Conservation (phyloP, 768 basidiomycete species). For the Leccinum incarnatum region DNA sequence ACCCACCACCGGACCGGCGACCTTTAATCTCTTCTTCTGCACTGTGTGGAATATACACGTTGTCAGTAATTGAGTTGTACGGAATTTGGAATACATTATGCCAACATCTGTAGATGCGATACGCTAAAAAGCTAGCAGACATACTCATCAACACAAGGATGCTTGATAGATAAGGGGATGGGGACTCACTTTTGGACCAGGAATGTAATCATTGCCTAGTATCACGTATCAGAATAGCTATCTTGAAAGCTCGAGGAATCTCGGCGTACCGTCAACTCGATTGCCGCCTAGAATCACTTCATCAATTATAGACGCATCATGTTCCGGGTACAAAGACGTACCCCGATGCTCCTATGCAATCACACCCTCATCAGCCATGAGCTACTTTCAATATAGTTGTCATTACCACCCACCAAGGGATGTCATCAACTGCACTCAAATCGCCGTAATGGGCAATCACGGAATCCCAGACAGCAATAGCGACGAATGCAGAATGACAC, state of each 20-base stretch:
- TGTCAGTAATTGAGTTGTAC: neutral
- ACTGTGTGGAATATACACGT: constrained; percentile 2
- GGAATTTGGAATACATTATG: neutral
- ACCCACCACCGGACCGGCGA: constrained; percentile 19
- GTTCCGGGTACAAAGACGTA: constrained; percentile 2
- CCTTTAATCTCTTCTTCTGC: constrained; percentile 5
- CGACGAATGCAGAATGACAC: constrained; percentile 24
- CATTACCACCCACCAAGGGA: constrained; percentile 20
- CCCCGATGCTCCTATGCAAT: constrained; percentile 23
- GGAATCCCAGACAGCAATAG: constrained; percentile 23
- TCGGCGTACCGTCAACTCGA: constrained; percentile 20
- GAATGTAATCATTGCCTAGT: constrained; percentile 25
- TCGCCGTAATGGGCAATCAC: constrained; percentile 21
- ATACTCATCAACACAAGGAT: neutral
- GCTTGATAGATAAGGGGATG: neutral
- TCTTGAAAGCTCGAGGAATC: neutral
- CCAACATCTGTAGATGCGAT: constrained; percentile 26
- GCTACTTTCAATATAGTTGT: neutral
- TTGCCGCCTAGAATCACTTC: constrained; percentile 9
- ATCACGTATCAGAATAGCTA: neutral
- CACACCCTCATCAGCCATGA: neutral
- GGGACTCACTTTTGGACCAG: constrained; percentile 18
- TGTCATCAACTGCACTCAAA: constrained; percentile 1
- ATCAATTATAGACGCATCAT: neutral
- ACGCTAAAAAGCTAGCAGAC: constrained; percentile 20